phyloP scores from a whole-genome alignment of 2,329 filamentous ascomycete genomes.

The Pseudovirgaria hyperparasitica region DNA sequence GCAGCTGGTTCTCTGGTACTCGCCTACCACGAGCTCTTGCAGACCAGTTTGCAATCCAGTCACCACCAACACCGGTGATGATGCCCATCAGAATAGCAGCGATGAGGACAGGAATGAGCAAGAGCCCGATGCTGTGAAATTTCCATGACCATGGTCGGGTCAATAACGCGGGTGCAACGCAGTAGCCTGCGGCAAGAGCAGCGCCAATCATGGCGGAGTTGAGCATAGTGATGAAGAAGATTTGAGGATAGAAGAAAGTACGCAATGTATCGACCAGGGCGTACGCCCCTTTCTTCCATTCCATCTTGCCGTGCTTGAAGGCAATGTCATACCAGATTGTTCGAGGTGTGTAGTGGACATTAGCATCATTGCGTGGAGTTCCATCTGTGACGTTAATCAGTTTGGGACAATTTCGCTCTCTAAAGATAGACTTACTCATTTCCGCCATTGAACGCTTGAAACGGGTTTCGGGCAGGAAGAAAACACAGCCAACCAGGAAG shows the following conservation, averaged over 20 bases:
- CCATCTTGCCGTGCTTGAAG: slow-evolving; percentile 9
- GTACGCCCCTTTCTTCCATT: slow-evolving; percentile 12
- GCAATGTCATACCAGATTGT: slow-evolving; percentile 13
- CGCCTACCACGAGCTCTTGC: slow-evolving; percentile 12
- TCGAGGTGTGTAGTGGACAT: slow-evolving; percentile 6
- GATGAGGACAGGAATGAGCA: slow-evolving; percentile 6
- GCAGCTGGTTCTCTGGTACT: slow-evolving; percentile 14
- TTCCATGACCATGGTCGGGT: slow-evolving; percentile 2
- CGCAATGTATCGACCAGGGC: slow-evolving; percentile 16
- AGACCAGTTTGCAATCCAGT: slow-evolving; percentile 13
- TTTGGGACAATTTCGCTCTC: no score
- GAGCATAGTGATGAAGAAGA: slow-evolving; percentile 18
- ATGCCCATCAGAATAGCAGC: slow-evolving; percentile 10
- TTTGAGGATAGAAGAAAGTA: slow-evolving; percentile 18
- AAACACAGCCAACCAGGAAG: slow-evolving; percentile 12
- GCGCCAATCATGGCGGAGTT: slow-evolving; percentile 17
- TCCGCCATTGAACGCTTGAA: slow-evolving; percentile 12
- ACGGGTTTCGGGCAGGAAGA: slow-evolving; percentile 16
- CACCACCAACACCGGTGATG: slow-evolving; percentile 13
- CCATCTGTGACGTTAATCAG: no score
- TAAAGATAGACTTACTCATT: slow-evolving; percentile 2
- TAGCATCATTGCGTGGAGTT: no score
- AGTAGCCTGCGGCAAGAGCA: slow-evolving; percentile 10
- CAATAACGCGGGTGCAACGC: slow-evolving; percentile 2
- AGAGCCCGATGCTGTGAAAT: slow-evolving; percentile 3